Evolutionary conservation across 306 rosid species (phyloP), one percentile per base, ranked within the genome.

Genomic region (Trifolium pratense): DNA sequence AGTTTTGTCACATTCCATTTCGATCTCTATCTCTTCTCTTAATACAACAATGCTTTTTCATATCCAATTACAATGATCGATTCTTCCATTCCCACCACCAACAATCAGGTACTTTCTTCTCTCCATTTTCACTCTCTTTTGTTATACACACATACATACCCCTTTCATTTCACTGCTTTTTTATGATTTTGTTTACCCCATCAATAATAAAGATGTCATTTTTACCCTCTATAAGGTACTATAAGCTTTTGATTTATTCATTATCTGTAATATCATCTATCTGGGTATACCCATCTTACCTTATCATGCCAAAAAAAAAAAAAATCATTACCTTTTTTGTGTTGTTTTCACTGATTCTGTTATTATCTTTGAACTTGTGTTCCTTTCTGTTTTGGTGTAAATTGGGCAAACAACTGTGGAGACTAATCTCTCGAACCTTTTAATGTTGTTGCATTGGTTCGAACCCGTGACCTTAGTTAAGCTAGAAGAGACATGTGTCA

Each of bases 51-150:
- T 57, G 37, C 5, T 57, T 57, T 57, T 59, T 15, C 65, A 59
- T 15, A 29, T 15, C 65, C 20, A 26, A 14, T 58, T 59, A 14
- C 42, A 31, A 59, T 59, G 12, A 14, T 59, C 20, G 42, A 59
- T 59, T 29, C 13, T 59, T 59, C 40, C 11, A 58, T 29, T 29
- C 12, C 65, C 17, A 58, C 42, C 42, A 59, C 7, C 65, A 59
- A 59, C 42, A 59, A 59, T 31, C 66, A 59, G 65, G 65, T 58
- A 57, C 60, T 16, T 9, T n/a, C n/a, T n/a, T n/a, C 6, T 7
- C 0, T 36, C 9, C n/a, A n/a, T n/a, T n/a, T n/a, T n/a, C n/a
- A n/a, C 6, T 7, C 0, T 36, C 9, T 36, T 7, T 6, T 21
- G 5, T 29, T 29, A 29, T 29, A 29, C 5, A 9, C 0, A 1